Evolutionary conservation across 1,284 basidiomycete genomes (phyloP).

Genomic region (Microbotryum saponariae): DNA sequence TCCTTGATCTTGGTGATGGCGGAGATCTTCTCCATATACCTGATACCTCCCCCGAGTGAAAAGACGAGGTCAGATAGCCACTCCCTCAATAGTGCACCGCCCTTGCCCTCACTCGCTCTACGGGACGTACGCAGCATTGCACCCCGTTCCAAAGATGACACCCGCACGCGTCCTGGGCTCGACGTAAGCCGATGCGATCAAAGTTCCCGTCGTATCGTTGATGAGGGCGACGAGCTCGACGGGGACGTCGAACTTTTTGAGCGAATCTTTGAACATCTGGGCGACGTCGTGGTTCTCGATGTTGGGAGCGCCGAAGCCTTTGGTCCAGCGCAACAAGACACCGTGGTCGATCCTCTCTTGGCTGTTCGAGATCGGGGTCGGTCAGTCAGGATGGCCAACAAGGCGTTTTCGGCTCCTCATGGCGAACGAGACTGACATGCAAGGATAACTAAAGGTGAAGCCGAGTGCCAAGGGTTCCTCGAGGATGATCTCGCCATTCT

Average conservation of each 20-base stretch:
- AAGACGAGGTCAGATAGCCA: not conserved
- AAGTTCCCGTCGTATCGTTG: slow-evolving; percentile 94
- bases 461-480: slow-evolving; percentile 75
- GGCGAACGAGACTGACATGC: slow-evolving; percentile 65
- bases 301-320: slow-evolving; percentile 88
- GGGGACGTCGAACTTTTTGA: slow-evolving; percentile 60
- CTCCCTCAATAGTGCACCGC: too few species aligned
- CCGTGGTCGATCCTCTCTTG: slow-evolving; percentile 94
- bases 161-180: slow-evolving; percentile 84
- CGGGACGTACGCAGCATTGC: slow-evolving; percentile 90
- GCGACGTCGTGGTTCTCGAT: slow-evolving; percentile 91
- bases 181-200: slow-evolving; percentile 95
- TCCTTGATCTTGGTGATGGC: slow-evolving; percentile 66
- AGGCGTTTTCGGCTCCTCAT: too few species aligned
- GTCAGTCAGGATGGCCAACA: not conserved
- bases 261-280: slow-evolving; percentile 77
- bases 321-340: slow-evolving; percentile 93
- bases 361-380: slow-evolving; percentile 42
- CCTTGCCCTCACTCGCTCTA: slow-evolving; percentile 36
- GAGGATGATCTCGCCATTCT: slow-evolving; percentile 54
- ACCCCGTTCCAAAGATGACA: slow-evolving; percentile 95
- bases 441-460: slow-evolving; percentile 94
- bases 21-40: slow-evolving; percentile 62
- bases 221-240: slow-evolving; percentile 76
- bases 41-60: not conserved